Percentiles rank a stretch among this genome's conserved stretches.
These are phyloP conservation scores for Blechomonas ayalai DNA, from an alignment of 208 protist genomes.

Conservation along the genomic window DNA sequence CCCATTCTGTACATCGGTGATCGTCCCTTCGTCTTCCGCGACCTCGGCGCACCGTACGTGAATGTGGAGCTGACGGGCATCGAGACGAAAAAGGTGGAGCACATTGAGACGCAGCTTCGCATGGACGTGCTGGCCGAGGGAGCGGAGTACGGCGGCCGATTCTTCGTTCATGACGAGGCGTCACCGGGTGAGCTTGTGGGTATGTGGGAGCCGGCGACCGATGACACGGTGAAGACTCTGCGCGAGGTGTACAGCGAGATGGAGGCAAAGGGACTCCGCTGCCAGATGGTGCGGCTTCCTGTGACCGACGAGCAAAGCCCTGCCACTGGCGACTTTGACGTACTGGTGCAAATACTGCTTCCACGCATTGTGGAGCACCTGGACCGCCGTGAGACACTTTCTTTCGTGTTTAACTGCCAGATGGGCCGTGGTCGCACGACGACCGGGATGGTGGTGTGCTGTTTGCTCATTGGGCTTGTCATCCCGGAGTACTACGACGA, in stretches of 20 bases:
- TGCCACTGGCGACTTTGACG: conserved; percentile 65
- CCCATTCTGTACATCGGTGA: conserved; percentile 86
- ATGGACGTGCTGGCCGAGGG: conserved; percentile 75
- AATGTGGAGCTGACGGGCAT: conserved; percentile 88
- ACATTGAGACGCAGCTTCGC: conserved; percentile 64
- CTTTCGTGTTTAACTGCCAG: conserved; percentile 89
- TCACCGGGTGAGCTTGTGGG: conserved; percentile 84
- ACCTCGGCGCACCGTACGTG: conserved; percentile 80
- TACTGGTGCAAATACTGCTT: conserved; percentile 51
- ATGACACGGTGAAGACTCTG: conserved; percentile 73
- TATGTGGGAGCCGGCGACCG: conserved; percentile 53
- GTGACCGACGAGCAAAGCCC: conserved; percentile 88
- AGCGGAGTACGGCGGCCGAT: conserved; percentile 60
- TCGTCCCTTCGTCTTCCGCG: conserved; percentile 77
- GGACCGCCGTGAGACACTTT: conserved; percentile 66
- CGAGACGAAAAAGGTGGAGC: conserved; percentile 75
- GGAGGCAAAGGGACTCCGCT: conserved; percentile 37
- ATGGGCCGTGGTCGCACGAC: conserved; percentile 87
- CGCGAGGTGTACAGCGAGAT: conserved; percentile 77
- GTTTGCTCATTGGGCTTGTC: conserved; percentile 73
- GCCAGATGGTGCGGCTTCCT: conserved; percentile 58
- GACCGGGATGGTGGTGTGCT: conserved; percentile 87
- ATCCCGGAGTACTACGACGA: conserved; percentile 84
- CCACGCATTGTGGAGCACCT: conserved; percentile 65
- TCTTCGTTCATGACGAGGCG: conserved; percentile 84